These are phyloP conservation scores for Hymenoscyphus salicellus DNA, from an alignment of 2,329 filamentous ascomycete genomes.

Conservation along the genomic window DNA sequence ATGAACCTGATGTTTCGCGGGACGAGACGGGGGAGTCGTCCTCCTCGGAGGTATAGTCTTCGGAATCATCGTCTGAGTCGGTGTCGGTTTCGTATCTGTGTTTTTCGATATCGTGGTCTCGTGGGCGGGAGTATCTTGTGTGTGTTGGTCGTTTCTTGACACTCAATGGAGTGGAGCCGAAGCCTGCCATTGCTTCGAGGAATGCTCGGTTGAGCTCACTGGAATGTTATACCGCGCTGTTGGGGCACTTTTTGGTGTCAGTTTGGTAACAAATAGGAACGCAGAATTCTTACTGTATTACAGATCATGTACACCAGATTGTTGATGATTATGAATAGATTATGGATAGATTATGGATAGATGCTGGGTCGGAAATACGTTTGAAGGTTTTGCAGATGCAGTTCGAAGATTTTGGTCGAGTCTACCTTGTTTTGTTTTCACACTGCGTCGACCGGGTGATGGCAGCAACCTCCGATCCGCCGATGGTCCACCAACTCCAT, in stretches of 20 bases:
- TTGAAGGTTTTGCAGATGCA: background rate
- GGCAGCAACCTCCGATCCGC: background rate
- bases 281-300: background rate
- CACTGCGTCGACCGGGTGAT: background rate
- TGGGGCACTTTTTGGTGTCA: background rate
- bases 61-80: constrained; percentile 43
- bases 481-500: background rate
- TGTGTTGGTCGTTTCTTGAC: constrained; percentile 32
- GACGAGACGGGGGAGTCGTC: constrained; percentile 33
- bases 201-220: constrained; percentile 10
- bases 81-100: constrained; percentile 39
- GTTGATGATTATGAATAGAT: background rate
- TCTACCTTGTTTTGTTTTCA: too few species aligned
- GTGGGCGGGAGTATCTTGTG: constrained; percentile 23
- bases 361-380: background rate
- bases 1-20: constrained; percentile 33
- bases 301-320: background rate
- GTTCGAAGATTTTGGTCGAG: background rate
- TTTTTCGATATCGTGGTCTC: constrained; percentile 33
- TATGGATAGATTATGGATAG: background rate
- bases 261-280: background rate
- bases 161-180: constrained; percentile 46
- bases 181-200: constrained; percentile 44
- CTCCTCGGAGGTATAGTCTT: constrained; percentile 37
- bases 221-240: constrained; percentile 7